These are phyloP conservation scores for Sporothrix pallida DNA, from an alignment of 2,329 filamentous ascomycete species.

Conservation along the genomic window DNA sequence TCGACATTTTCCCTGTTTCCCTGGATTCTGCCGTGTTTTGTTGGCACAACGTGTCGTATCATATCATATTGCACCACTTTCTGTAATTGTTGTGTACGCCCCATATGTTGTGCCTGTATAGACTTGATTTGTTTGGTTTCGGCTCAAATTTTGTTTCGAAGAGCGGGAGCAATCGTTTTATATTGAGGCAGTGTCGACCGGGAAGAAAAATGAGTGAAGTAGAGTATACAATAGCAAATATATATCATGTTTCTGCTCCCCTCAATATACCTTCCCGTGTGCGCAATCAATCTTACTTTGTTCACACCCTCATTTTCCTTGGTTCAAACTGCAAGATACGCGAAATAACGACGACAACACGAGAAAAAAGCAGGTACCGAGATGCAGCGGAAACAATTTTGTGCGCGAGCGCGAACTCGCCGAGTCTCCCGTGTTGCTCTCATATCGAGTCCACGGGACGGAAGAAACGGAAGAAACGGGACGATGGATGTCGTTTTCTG, in stretches of 20 bases:
- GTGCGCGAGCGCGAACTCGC: neutral
- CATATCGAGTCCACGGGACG: neutral
- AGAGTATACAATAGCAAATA: neutral
- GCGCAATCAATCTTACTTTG: slow-evolving; percentile 9
- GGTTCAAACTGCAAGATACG: slow-evolving; percentile 17
- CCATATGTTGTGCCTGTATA: neutral
- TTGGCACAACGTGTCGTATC: neutral
- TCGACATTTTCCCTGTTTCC: neutral
- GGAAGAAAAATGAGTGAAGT: neutral
- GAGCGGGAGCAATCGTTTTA: slow-evolving; percentile 17
- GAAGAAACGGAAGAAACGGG: neutral
- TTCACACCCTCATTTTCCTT: slow-evolving; percentile 15
- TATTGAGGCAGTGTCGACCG: neutral
- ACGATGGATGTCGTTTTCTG: neutral
- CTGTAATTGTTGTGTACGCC: neutral
- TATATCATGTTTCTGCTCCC: neutral
- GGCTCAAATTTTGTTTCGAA: slow-evolving; percentile 20
- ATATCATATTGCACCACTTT: neutral
- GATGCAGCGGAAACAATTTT: neutral
- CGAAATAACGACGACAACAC: neutral
- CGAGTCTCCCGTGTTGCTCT: neutral
- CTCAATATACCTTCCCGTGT: neutral
- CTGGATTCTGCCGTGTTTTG: neutral
- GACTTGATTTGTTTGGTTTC: slow-evolving; percentile 3
- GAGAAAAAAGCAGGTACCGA: slow-evolving; percentile 14